These are phyloP conservation scores for Phytophthora citricola DNA, from an alignment of 352 stramenopile species.

Conservation along the genomic window DNA sequence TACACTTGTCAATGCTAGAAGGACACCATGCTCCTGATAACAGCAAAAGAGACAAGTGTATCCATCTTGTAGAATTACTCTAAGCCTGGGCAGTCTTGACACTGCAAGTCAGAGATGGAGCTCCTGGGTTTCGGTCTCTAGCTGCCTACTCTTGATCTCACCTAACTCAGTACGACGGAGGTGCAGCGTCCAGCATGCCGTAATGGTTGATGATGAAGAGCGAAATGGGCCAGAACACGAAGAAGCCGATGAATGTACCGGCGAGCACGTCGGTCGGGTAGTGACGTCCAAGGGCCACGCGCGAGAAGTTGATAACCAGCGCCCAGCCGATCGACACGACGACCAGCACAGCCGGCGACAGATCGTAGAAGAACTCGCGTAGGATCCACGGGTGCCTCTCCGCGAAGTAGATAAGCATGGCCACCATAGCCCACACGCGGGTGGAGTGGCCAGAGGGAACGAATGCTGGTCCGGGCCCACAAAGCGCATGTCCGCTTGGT, in stretches of 20 bases:
- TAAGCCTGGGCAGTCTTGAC: constrained; percentile 3
- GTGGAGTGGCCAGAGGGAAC: constrained; percentile 86
- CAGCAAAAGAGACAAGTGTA: neutral
- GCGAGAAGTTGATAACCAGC: constrained; percentile 77
- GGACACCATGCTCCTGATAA: neutral
- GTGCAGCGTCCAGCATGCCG: constrained; percentile 28
- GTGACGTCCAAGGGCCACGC: constrained; percentile 83
- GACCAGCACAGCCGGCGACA: constrained; percentile 48
- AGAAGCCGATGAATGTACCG: constrained; percentile 65
- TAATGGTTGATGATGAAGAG: constrained; percentile 41
- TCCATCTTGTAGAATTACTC: constrained; percentile 13
- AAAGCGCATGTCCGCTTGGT: constrained; percentile 75
- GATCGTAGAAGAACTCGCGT: constrained; percentile 56
- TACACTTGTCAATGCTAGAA: constrained; percentile 1
- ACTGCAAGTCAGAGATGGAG: neutral
- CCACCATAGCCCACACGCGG: constrained; percentile 75
- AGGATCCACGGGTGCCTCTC: constrained; percentile 53
- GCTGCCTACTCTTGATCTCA: constrained; percentile 7
- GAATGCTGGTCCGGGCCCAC: constrained; percentile 86
- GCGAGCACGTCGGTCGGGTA: constrained; percentile 83
- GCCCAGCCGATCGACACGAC: constrained; percentile 62
- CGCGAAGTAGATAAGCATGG: constrained; percentile 65
- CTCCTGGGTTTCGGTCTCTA: neutral
- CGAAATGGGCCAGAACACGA: constrained; percentile 68
- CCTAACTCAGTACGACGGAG: constrained; percentile 21